phyloP scores from a whole-genome alignment of 371 early-diverging fungal genomes.

The Rhizopus delemar region DNA sequence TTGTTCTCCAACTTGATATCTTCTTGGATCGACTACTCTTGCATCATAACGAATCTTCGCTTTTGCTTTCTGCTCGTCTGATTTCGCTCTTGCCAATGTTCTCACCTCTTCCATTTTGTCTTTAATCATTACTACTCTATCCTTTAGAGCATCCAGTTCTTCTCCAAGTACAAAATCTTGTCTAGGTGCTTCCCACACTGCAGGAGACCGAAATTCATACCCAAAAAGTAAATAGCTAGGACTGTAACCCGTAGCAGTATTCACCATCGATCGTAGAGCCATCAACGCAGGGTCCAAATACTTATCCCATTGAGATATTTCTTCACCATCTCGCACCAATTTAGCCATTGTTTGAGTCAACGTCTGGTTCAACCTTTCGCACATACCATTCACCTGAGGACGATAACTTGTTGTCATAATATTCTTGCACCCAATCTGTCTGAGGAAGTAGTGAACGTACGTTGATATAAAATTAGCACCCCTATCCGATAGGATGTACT shows the following conservation, averaged over 20 bases:
- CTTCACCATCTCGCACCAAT: slow-evolving; percentile 6
- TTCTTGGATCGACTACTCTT: background rate
- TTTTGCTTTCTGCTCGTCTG: slow-evolving; percentile 6
- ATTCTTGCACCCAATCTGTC: slow-evolving; percentile 17
- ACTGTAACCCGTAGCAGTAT: slow-evolving; percentile 16
- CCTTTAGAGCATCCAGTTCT: slow-evolving; percentile 7
- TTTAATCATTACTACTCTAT: background rate
- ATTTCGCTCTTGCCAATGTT: background rate
- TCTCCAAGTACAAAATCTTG: slow-evolving; percentile 24
- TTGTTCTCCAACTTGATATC: slow-evolving; percentile 19
- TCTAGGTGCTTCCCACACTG: slow-evolving; percentile 21
- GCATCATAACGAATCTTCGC: slow-evolving; percentile 14
- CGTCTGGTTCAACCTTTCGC: slow-evolving; percentile 38
- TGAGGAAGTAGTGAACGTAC: slow-evolving; percentile 8
- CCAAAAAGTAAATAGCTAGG: slow-evolving; percentile 26
- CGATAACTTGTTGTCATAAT: slow-evolving; percentile 27
- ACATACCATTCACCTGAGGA: slow-evolving; percentile 38
- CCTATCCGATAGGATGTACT: slow-evolving; percentile 24
- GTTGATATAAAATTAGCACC: slow-evolving; percentile 27
- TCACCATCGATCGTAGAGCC: slow-evolving; percentile 17
- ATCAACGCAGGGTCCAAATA: slow-evolving; percentile 15
- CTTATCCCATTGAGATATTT: slow-evolving; percentile 12
- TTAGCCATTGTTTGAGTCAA: slow-evolving; percentile 14
- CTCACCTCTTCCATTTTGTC: background rate
- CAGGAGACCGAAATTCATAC: slow-evolving; percentile 22